Base-by-base conservation (phyloP, 73 alveolate genomes). In the Paramecium bursaria region DNA sequence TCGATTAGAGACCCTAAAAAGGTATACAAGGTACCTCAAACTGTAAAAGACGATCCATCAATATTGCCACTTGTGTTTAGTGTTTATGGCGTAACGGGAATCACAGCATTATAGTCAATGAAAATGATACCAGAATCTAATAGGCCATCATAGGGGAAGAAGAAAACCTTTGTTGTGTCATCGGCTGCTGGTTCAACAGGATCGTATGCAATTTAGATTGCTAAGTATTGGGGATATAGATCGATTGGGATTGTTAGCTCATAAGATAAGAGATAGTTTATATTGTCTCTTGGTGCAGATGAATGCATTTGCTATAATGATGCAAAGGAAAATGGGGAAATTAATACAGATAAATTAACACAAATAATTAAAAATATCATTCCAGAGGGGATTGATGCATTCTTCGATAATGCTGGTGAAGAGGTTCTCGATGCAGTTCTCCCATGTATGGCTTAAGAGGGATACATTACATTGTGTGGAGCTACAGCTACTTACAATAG, bases 101-200 rank as follows among this genome's bases (percentile, higher is more conserved):
- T 50, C 57, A 75, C 73, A 29, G 88, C 49, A 48, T 60, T 48
- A 22, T 48, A 51, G 79, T 54, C 27, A 61, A 48, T 75, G 53
- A 57, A 30, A 48, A 23, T 50, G 50, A 55, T 75, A 31, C 76
- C 76, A 23, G 33, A 57, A 30, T 48, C 27, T 14, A 57, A 57
- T 30, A 27, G 27, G 1, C 76, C 76, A 10, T 30, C 76, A 1
- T 30, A 57, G 33, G 76, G 50, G 39, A 48, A 46, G 29, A 61
- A 50, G 35, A 61, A 75, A 23, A 75, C 88, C 31, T 50, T 75
- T n/a, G 79, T 75, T 13, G 88, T 75, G 6, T 75, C 88, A 9
- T 50, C 77, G 27, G 88, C 88, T 15, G 88, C 88, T 19, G 88
- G 88, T 26, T 55, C 88, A 19, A 75, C 88, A 3, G 88, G 88